phyloP scores from a whole-genome alignment of 805 yeast genomes.

The Candida tibetensis region DNA sequence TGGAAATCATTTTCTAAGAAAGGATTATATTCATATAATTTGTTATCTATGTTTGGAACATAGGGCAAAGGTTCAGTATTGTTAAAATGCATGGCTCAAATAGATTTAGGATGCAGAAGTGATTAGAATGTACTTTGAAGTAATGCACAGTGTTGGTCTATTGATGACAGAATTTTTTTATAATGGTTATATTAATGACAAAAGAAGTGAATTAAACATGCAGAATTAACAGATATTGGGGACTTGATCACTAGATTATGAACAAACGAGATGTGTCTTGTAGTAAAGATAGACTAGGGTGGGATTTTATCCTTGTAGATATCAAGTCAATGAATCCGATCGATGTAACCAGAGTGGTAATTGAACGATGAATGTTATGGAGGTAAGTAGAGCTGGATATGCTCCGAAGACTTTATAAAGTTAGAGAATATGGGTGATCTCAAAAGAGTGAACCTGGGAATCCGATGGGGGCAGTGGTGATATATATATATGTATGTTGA shows the following conservation, averaged over 20 bases:
- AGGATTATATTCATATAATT: slow-evolving; percentile 23
- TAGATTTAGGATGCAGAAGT: no score
- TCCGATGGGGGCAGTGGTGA: no score
- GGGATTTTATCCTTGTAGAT: slow-evolving; percentile 11
- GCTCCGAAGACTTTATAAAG: no score
- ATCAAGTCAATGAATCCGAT: slow-evolving; percentile 4
- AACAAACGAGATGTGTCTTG: neutral
- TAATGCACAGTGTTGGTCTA: no score
- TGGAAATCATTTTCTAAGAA: slow-evolving; percentile 5
- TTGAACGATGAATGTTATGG: neutral
- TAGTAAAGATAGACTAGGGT: slow-evolving; percentile 26
- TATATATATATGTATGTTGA: no score
- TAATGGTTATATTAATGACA: neutral
- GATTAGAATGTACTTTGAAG: no score
- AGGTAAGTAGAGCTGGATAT: no score
- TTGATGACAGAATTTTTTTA: neutral
- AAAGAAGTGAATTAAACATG: slow-evolving; percentile 3
- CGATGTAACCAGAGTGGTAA: neutral
- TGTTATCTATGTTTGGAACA: slow-evolving; percentile 15
- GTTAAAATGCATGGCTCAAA: slow-evolving; percentile 13
- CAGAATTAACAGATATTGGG: neutral
- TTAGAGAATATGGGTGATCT: no score
- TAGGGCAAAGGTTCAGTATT: slow-evolving; percentile 26
- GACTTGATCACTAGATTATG: neutral
- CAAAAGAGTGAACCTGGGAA: no score